Evolutionary conservation across 2,329 filamentous ascomycete genomes (phyloP), one percentile per base, ranked within the genome.

Genomic region (Calycina herbarum): DNA sequence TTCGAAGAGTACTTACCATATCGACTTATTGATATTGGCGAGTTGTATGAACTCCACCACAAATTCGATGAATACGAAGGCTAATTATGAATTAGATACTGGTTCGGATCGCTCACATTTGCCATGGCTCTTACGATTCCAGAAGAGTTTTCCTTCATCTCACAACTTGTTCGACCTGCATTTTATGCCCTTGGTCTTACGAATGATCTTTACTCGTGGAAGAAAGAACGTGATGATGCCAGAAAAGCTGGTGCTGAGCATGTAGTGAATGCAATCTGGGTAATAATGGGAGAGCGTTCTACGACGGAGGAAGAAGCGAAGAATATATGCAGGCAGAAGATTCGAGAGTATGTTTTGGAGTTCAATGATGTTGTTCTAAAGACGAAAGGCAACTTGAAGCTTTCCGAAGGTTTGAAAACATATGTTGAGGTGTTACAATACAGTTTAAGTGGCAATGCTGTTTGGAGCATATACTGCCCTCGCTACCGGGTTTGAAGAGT

Each of bases 1-100:
- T 33, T 64, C 17, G 62, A 64, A 17, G 56, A 64, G n/a, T 64
- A 64, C 40, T 15, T 64, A 15, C 62, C 62, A 5, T 51, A 59
- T 35, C 20, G 62, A 60, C 27, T 59, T 7, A 35, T 51, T 35
- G 57, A 64, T 48, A 31, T 51, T 45, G 62, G 62, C 3, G 17
- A 64, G 33, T 13, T 48, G 62, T 64, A 31, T 7, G 62, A 58
- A 8, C 7, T 5, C 5, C 33, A 20, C 27, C 17, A 38, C n/a
- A 61, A n/a, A 31, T 54, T 5, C 10, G 24, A 40, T 61, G 57
- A 31, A 20, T 11, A 15, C 27, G 31, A 48, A 11, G 10, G 20
- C 27, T 27, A 24, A 31, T 48, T 3, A 13, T 20, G 29, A 29
- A 6, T 27, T 20, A 64, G 63, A 33, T 57, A 61, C 33, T 61